These are phyloP conservation scores for Cladophialophora yegresii DNA, from an alignment of 2,329 filamentous ascomycete species.

Conservation along the genomic window DNA sequence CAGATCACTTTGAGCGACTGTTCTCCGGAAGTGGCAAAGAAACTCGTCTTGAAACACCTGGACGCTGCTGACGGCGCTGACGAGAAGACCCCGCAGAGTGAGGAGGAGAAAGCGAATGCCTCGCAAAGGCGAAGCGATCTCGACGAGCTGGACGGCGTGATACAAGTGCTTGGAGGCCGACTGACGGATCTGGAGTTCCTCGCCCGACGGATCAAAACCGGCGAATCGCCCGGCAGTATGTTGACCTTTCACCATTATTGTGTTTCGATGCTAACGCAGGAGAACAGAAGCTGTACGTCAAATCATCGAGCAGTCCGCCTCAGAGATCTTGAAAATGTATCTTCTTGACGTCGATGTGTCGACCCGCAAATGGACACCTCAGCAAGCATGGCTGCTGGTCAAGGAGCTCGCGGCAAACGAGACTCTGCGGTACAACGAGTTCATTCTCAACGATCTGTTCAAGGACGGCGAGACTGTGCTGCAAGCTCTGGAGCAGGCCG, in stretches of 20 bases:
- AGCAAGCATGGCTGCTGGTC: slow-evolving; percentile 90
- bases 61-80: slow-evolving; percentile 48
- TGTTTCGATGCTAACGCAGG: slow-evolving; percentile 9
- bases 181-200: slow-evolving; percentile 96
- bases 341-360: slow-evolving; percentile 64
- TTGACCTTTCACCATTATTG: slow-evolving; percentile 5
- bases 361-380: slow-evolving; percentile 69
- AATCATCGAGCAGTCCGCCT: slow-evolving; percentile 84
- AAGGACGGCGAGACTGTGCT: slow-evolving; percentile 74
- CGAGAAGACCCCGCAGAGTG: slow-evolving; percentile 42
- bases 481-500: slow-evolving; percentile 77
- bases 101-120: slow-evolving; percentile 47
- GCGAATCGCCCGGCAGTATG: slow-evolving; percentile 70
- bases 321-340: slow-evolving; percentile 92
- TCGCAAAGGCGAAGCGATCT: slow-evolving; percentile 59
- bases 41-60: slow-evolving; percentile 83
- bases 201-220: slow-evolving; percentile 82
- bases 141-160: slow-evolving; percentile 73
- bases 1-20: slow-evolving; percentile 84
- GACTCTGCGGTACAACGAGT: slow-evolving; percentile 76
- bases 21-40: slow-evolving; percentile 80
- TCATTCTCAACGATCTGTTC: slow-evolving; percentile 76
- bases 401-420: slow-evolving; percentile 69
- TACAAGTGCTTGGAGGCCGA: slow-evolving; percentile 80
- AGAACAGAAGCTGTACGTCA: slow-evolving; percentile 71